Evolutionary conservation across 805 yeast genomes (phyloP).

Genomic region (Lipomyces kockii): DNA sequence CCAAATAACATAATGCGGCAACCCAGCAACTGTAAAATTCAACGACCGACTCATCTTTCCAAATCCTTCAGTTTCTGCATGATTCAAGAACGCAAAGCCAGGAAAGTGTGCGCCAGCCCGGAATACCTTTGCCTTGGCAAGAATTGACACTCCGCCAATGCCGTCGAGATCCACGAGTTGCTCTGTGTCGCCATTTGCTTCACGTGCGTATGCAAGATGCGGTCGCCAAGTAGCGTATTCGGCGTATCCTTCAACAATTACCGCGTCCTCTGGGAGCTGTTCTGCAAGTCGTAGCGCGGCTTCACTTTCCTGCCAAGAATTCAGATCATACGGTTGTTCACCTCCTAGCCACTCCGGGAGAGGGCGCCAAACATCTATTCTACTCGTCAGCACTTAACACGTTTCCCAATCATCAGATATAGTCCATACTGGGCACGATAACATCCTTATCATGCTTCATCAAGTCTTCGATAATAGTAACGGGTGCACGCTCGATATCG

Average conservation of each 20-base stretch:
- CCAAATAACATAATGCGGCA: conserved; percentile 90
- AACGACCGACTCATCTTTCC: conserved; percentile 70
- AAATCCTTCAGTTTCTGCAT: conserved; percentile 97
- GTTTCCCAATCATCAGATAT: not conserved
- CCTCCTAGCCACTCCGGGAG: conserved; percentile 87
- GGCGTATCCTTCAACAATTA: conserved; percentile 84
- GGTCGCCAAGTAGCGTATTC: conserved; percentile 36
- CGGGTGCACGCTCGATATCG: conserved; percentile 90
- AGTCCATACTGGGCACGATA: conserved; percentile 70
- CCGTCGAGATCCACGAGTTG: conserved; percentile 94
- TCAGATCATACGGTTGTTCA: conserved; percentile 91
- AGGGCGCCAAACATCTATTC: conserved; percentile 86
- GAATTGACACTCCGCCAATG: conserved; percentile 94
- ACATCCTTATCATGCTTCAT: conserved; percentile 92
- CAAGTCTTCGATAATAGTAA: conserved; percentile 83
- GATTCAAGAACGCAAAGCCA: conserved; percentile 92
- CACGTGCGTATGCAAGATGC: conserved; percentile 31
- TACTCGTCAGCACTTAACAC: not conserved
- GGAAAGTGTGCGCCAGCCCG: conserved; percentile 92
- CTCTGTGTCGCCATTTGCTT: conserved; percentile 62
- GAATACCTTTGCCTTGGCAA: conserved; percentile 85
- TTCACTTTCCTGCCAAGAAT: conserved; percentile 92
- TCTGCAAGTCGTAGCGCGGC: conserved; percentile 58
- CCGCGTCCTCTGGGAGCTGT: conserved; percentile 85
- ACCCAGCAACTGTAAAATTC: conserved; percentile 84